Percentiles rank a stretch among this genome's conserved stretches.
Conservation (phyloP, 495 filamentous ascomycete species). For the Penicillium psychrofluorescens region DNA sequence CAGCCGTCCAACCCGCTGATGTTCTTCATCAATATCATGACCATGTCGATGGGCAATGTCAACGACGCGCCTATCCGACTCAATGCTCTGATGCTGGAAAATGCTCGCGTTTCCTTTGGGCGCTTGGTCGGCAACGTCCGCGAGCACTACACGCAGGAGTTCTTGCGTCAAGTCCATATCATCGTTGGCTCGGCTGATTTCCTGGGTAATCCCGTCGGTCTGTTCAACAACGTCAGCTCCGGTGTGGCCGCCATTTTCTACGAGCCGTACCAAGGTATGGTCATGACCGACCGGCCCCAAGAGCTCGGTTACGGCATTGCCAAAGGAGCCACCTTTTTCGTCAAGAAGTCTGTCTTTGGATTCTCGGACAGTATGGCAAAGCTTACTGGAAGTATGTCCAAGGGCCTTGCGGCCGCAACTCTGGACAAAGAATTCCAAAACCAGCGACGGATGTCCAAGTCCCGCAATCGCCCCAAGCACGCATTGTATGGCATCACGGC, state of each 20-base stretch:
- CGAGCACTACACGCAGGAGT: conserved; percentile 92
- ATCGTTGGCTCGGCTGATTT: conserved; percentile 96
- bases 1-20: conserved; percentile 87
- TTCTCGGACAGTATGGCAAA: conserved; percentile 95
- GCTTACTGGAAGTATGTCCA: conserved; percentile 92
- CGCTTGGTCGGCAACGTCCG: conserved; percentile 77
- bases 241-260: conserved; percentile 98
- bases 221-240: conserved; percentile 97
- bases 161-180: conserved; percentile 90
- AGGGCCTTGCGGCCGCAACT: conserved; percentile 88
- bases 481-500: conserved; percentile 93
- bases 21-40: conserved; percentile 97
- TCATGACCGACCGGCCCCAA: conserved; percentile 91
- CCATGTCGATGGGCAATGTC: conserved; percentile 98
- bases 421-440: conserved; percentile 99
- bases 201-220: conserved; percentile 93
- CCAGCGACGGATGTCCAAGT: conserved; percentile 84
- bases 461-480: conserved; percentile 92
- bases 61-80: conserved; percentile 92
- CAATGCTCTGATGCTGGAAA: conserved; percentile 91
- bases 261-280: conserved; percentile 94
- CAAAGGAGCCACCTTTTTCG: conserved; percentile 91
- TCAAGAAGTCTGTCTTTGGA: conserved; percentile 97
- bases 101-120: conserved; percentile 82
- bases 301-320: conserved; percentile 92